Base-by-base conservation (phyloP, 23 red algal genomes). In the Gracilaria gracilis region DNA sequence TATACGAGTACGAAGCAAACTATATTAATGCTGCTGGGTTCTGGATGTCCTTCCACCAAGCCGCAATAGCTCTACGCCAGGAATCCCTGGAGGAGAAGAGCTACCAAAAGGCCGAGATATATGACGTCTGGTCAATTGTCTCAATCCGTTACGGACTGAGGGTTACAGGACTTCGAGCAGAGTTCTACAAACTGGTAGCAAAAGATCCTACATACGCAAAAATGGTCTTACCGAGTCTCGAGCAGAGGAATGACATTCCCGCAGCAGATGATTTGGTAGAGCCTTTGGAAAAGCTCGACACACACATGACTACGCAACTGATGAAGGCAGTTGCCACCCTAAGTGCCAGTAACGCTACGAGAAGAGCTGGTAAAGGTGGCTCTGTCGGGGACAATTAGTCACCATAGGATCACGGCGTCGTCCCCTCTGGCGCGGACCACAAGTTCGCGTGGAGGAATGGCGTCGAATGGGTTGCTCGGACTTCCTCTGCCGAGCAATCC, bases 391-490 rank as follows among this genome's bases (percentile, higher is more conserved):
- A 17, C 55, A 7, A 70, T 13, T 70, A 39, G 35, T 70, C 15
- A 3, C 29, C 4, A n/a, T 19, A 7, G 4, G 2, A 15, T 17
- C n/a, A n/a, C n/a, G n/a, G 27, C 4, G 29, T 4, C 65, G 27
- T 24, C 65, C 65, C 1, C 54, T 66, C 9, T 66, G 80, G 80
- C 20, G 16, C 38, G 27, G 9, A 46, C 64, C 80, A 42, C 39
- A 48, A 33, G n/a, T 3, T 12, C 15, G 80, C 3, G 55, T 34
- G 14, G 21, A 83, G 27, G 59, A 6, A 65, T 83, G 62, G 83
- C 62, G 67, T 9, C 38, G 38, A 9, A 2, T 62, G 80, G 80
- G 80, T 23, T 17, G 42, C 27, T 83, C 80, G 58, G 80, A 83
- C 4, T 83, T 36, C 24, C 28, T 83, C 25, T 48, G 40, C 31